Evolutionary conservation across 1,284 basidiomycete genomes (phyloP), one percentile per base, ranked within the genome.

Genomic region (Apiotrichum gamsii): DNA sequence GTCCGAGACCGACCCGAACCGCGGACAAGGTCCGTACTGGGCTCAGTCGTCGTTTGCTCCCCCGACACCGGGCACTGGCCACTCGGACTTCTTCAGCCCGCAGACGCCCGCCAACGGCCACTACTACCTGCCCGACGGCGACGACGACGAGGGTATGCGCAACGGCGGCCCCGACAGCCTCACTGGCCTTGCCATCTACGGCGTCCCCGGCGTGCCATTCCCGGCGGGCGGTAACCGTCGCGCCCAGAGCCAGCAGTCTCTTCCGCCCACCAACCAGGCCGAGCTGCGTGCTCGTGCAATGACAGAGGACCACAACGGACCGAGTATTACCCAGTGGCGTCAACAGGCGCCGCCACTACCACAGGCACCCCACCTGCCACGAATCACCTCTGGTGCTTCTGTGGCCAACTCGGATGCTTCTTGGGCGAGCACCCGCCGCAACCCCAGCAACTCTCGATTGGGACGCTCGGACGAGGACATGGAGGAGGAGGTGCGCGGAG

Each of bases 271-370:
- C 31, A 63, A 70, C 47, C 79, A 80, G 43, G 78, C 70, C 18
- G 68, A 70, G 77, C 55, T 69, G 71, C 20, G 72, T 60, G 50
- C 62, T 16, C 76, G 85, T 32, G 82, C 82, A n/a, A 77, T 81
- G 55, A 85, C 85, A 11, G 85, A 88, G 62, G 84, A 85, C 62
- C 75, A 77, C 44, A 81, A 79, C 54, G 81, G 83, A 2, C 74
- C 79, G 15, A 74, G 78, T 16, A 82, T 85, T 73, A 74, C 76
- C 2, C 81, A 82, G 54, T 85, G 84, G 84, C 74, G 81, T 57
- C 70, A 74, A 59, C 74, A 74, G 34, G 78, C 78, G 1, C 82
- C 85, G 23, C 79, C 82, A 18, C 74, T 83, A 34, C 58, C 61
- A 3, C 31, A 33, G 40, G 40, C 31, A 8, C 40, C 40, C 2